Evolutionary conservation across 257 asterid species (phyloP).

Genomic region (Lycium ferocissimum): DNA sequence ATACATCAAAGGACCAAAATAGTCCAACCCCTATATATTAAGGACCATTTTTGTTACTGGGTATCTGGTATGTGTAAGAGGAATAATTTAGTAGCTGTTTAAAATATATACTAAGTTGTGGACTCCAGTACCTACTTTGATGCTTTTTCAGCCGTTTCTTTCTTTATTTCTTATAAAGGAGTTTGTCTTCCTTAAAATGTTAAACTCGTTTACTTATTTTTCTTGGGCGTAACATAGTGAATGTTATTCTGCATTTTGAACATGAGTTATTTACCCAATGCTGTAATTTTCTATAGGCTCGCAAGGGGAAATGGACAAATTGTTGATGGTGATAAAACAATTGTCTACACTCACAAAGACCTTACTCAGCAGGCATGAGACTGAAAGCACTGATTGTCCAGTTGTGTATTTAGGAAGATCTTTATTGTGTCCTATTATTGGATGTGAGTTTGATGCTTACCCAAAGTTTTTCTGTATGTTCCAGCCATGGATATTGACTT

Average conservation of each 20-base stretch:
- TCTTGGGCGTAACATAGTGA: background rate
- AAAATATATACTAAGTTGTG: background rate
- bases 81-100: background rate
- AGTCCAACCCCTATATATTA: background rate
- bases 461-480: slow-evolving; percentile 13
- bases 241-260: background rate
- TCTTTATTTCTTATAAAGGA: background rate
- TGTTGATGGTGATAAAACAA: slow-evolving; percentile 53
- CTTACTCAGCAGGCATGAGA: slow-evolving; percentile 29
- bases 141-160: background rate
- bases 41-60: background rate
- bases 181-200: background rate
- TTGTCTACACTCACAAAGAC: slow-evolving; percentile 57
- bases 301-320: slow-evolving; percentile 63
- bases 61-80: background rate
- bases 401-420: slow-evolving; percentile 26
- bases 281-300: slow-evolving; percentile 44
- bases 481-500: slow-evolving; percentile 1
- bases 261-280: background rate
- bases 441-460: slow-evolving; percentile 12
- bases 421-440: background rate
- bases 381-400: background rate
- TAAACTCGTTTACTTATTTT: background rate
- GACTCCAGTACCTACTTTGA: background rate
- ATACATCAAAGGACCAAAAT: background rate